Evolutionary conservation across 1,284 basidiomycete genomes (phyloP), one percentile per base, ranked within the genome.

Genomic region (Sphaerobolus stellatus): DNA sequence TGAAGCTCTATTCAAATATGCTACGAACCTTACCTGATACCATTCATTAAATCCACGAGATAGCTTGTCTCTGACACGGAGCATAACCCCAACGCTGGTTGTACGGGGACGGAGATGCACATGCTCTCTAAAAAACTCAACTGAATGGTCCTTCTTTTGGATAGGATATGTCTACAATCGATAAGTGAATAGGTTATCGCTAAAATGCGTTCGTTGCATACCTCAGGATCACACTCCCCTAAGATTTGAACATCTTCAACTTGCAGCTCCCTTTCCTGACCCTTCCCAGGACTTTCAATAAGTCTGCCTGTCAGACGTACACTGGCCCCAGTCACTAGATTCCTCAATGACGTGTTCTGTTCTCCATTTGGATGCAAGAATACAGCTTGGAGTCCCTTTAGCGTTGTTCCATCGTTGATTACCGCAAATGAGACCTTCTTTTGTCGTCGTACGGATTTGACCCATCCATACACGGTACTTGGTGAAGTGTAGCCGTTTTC

Each of bases 401-500:
- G 63, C 1, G 80, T 82, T 52, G 87, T 90, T 2, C 94, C 94
- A 69, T 98, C 94, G 48, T 81, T 84, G 52, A 97, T 69, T 41
- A 90, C 86, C 0, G 86, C 87, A 64, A 97, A 97, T 0, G 90
- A 79, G 28, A 94, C 77, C 53, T 86, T 86, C 76, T 96, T 96
- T 72, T 95, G 92, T 30, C 82, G 80, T 38, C 94, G 80, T 43
- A 95, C 78, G 1, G 88, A 90, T 64, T 86, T 88, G 51, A 97
- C 76, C 91, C 92, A 96, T 45, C 92, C 93, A 57, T 84, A 64
- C 9, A 77, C 61, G 8, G 59, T 64, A 13, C 52, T 56, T 22
- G 29, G 14, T 27, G 50, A 30, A 7, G 28, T 53, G 33, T 18
- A 52, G 3, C 25, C 25, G 31, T 3, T 41, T 29, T 46, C 28